Conservation (phyloP, 2,329 filamentous ascomycete species). For the Rhexocercosporidium sp. region DNA sequence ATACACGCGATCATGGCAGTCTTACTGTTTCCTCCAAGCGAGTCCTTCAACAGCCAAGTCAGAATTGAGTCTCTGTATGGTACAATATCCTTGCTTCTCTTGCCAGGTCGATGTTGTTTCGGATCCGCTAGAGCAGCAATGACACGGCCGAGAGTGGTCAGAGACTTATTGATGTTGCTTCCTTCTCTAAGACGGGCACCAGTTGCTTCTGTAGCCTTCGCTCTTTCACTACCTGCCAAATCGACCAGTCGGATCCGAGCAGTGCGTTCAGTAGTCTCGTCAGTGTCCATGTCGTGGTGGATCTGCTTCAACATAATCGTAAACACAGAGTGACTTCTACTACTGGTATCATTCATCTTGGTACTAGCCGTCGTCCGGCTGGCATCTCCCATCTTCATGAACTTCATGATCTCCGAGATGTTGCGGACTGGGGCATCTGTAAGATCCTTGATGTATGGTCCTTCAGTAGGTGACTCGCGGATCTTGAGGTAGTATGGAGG, state of each 20-base stretch:
- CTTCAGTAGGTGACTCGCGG: conserved; percentile 91
- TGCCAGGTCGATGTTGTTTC: conserved; percentile 63
- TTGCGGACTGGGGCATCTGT: conserved; percentile 91
- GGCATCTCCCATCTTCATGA: conserved; percentile 88
- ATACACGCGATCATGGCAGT: conserved; percentile 99
- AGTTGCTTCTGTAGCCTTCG: conserved; percentile 94
- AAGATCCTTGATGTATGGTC: conserved; percentile 95
- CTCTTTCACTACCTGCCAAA: conserved; percentile 91
- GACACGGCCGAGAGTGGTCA: conserved; percentile 92
- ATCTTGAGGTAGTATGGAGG: conserved; percentile 95
- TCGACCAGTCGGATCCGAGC: conserved; percentile 95
- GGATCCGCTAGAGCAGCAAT: conserved; percentile 85
- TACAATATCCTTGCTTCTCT: conserved; percentile 73
- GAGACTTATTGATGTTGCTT: conserved; percentile 98
- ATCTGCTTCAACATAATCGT: conserved; percentile 99
- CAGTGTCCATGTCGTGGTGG: conserved; percentile 94
- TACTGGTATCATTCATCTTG: conserved; percentile 99
- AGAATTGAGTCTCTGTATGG: conserved; percentile 90
- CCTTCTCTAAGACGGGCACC: conserved; percentile 90
- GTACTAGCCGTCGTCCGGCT: conserved; percentile 91
- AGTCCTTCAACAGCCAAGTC: conserved; percentile 91
- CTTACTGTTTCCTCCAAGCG: conserved; percentile 93
- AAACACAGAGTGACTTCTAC: conserved; percentile 95
- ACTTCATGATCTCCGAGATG: conserved; percentile 83
- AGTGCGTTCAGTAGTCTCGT: conserved; percentile 94